Conservation (phyloP, 2,329 filamentous ascomycete genomes). For the Fusarium sp. region DNA sequence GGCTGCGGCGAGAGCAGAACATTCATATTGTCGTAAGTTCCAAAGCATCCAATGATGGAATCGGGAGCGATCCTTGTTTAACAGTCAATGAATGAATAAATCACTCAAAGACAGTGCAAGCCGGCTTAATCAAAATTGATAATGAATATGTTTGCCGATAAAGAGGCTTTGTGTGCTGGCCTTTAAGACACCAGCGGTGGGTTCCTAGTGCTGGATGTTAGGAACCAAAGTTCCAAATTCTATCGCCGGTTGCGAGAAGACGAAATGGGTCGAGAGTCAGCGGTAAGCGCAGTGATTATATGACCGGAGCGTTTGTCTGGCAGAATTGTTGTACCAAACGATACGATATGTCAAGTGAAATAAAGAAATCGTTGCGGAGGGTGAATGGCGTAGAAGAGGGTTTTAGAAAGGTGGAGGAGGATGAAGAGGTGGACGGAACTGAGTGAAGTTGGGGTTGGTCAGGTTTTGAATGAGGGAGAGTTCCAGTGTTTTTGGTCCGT, state of each 20-base stretch:
- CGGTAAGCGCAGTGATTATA: background rate
- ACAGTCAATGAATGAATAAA: slow-evolving; percentile 29
- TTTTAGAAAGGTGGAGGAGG: slow-evolving; percentile 36
- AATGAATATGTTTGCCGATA: background rate
- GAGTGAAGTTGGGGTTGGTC: slow-evolving; percentile 30
- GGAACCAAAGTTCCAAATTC: slow-evolving; percentile 1
- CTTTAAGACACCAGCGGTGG: slow-evolving; percentile 1
- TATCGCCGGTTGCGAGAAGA: background rate
- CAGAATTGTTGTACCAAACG: background rate
- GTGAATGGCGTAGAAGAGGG: slow-evolving; percentile 19
- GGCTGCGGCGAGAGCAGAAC: slow-evolving; percentile 71
- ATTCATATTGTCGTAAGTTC: slow-evolving; percentile 63
- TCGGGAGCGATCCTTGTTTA: slow-evolving; percentile 11
- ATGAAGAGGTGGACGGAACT: slow-evolving; percentile 29
- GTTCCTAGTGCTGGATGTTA: slow-evolving; percentile 2
- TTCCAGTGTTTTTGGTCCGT: slow-evolving; percentile 32
- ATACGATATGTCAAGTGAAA: background rate
- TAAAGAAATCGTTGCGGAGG: background rate
- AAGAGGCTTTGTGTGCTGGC: slow-evolving; percentile 5
- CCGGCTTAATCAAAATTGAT: slow-evolving; percentile 3
- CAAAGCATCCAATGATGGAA: slow-evolving; percentile 2
- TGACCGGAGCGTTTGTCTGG: background rate
- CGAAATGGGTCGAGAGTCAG: background rate
- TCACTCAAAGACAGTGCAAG: slow-evolving; percentile 14
- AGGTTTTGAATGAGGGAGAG: slow-evolving; percentile 36